Evolutionary conservation across 1,284 basidiomycete species (phyloP).

Genomic region (Thecaphora frezii): DNA sequence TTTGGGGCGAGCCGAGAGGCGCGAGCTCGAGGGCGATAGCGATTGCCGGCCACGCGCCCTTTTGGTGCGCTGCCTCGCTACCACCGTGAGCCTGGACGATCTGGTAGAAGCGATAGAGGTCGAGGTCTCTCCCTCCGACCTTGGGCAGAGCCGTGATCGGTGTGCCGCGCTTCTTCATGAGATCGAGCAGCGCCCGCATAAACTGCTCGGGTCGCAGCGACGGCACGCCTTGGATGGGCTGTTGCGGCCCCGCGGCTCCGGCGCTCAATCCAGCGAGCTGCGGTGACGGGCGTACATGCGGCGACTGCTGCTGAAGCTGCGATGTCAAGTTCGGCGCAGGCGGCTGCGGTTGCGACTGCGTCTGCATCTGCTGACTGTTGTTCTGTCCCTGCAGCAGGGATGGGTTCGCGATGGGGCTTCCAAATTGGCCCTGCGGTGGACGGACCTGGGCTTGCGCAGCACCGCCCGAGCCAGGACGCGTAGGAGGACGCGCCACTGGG

Average conservation of each 20-base stretch:
- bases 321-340: neutral
- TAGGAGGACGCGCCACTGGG: slow-evolving; percentile 29
- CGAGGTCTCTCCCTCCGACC: slow-evolving; percentile 42
- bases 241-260: slow-evolving; percentile 5
- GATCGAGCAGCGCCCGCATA: slow-evolving; percentile 47
- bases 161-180: slow-evolving; percentile 49
- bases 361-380: neutral
- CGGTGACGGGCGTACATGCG: slow-evolving; percentile 28
- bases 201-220: slow-evolving; percentile 49
- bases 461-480: slow-evolving; percentile 14
- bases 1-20: slow-evolving; percentile 38
- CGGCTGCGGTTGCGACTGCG: neutral
- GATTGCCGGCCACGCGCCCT: slow-evolving; percentile 45
- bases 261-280: slow-evolving; percentile 15
- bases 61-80: slow-evolving; percentile 47
- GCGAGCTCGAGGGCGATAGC: slow-evolving; percentile 47
- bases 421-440: slow-evolving; percentile 29
- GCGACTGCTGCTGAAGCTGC: slow-evolving; percentile 23
- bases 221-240: slow-evolving; percentile 24
- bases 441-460: slow-evolving; percentile 10
- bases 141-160: slow-evolving; percentile 41
- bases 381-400: slow-evolving; percentile 13
- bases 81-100: slow-evolving; percentile 51
- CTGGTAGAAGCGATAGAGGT: slow-evolving; percentile 51
- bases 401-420: slow-evolving; percentile 33